These are phyloP conservation scores for Tirmania nivea DNA, from an alignment of 495 filamentous ascomycete genomes.

Conservation along the genomic window DNA sequence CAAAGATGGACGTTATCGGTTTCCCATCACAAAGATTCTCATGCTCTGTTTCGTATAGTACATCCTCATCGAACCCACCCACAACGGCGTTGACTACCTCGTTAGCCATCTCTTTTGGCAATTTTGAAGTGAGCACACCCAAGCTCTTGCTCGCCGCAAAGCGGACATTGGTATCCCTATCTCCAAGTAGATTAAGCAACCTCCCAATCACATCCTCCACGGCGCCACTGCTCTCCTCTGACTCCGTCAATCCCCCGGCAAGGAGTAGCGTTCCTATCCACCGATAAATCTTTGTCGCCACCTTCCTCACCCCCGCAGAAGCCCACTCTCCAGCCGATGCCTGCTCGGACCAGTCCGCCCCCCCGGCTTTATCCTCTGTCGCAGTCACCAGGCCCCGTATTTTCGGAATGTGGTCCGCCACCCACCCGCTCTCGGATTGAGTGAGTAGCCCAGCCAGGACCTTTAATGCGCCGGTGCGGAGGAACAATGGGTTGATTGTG, in stretches of 20 bases:
- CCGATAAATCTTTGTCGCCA: constrained; percentile 61
- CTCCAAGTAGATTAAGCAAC: constrained; percentile 42
- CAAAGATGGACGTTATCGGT: constrained; percentile 21
- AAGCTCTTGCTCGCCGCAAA: constrained; percentile 83
- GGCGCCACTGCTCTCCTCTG: constrained; percentile 16
- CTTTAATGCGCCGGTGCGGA: constrained; percentile 55
- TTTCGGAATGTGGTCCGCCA: constrained; percentile 27
- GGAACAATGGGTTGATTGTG: constrained; percentile 26
- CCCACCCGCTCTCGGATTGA: constrained; percentile 30
- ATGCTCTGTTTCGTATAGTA: constrained; percentile 30
- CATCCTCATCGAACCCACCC: constrained; percentile 49
- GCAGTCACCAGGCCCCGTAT: constrained; percentile 25
- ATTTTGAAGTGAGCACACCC: constrained; percentile 57
- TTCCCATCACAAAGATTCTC: constrained; percentile 13
- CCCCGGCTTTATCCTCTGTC: constrained; percentile 6
- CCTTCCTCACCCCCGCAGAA: constrained; percentile 57
- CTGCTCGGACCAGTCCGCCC: background rate
- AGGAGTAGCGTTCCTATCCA: constrained; percentile 44
- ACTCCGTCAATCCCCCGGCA: constrained; percentile 16
- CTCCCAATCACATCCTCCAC: constrained; percentile 60
- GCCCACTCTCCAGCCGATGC: constrained; percentile 9
- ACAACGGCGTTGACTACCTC: constrained; percentile 75
- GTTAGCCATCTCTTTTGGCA: constrained; percentile 55
- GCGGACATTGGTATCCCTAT: constrained; percentile 74
- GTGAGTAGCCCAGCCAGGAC: constrained; percentile 53